Evolutionary conservation across 2,329 filamentous ascomycete species (phyloP), one percentile per base, ranked within the genome.

Genomic region (Exophiala aquamarina): DNA sequence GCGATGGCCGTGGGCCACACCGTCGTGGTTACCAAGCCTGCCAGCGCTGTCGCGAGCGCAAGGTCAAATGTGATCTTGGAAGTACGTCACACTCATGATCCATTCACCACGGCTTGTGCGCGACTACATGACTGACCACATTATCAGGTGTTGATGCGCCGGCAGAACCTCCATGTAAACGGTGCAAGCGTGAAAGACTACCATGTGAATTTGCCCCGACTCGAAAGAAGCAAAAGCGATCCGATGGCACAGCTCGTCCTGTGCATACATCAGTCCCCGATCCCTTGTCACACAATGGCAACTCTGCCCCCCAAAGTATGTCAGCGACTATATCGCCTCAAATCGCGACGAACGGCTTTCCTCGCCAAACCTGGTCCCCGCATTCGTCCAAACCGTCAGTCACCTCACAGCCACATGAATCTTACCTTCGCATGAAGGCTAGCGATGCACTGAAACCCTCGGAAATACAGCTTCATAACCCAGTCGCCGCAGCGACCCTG

Each of bases 161-260:
- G 18, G 84, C 91, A 68, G 89, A 95, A 61, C 92, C 92, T 45
- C 93, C 93, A 2, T 98, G 93, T 68, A 87, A 92, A 50, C 84
- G 93, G 63, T 98, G 93, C 67, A 86, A 90, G 43, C 84, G 93
- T 58, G 93, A 98, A 74, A 89, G 86, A 72, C 97, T 97, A 68
- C 86, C 95, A 62, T 98, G 93, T 74, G 95, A 86, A 77, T 98
- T 98, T 75, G 95, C 90, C 54, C 89, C 90, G 15, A 97, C 91
- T 23, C 81, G 93, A 41, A 84, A 93, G 64, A 97, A 97, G 82
- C 83, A 90, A 65, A 94, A 93, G 76, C 78, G 40, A 43, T 43
- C 46, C 20, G 48, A 55, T 31, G 52, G 52, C 23, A 49, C 48
- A 4, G 48, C 52, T 31, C 45, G 52, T 44, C 44, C 49, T 26